phyloP scores from a whole-genome alignment of 1,284 basidiomycete species.

The Ustilago sp. region DNA sequence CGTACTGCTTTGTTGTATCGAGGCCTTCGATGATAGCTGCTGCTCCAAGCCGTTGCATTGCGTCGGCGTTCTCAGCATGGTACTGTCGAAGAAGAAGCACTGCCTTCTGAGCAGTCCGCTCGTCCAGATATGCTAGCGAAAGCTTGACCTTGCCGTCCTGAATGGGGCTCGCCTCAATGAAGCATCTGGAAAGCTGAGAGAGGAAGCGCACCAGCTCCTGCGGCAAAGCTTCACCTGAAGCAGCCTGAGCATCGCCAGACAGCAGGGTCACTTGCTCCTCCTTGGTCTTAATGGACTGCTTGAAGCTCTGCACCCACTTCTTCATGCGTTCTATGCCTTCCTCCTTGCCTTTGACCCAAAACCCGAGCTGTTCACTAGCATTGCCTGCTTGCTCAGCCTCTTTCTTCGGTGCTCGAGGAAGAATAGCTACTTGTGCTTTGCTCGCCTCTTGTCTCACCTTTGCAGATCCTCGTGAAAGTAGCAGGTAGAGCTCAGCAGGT shows the following conservation, averaged over 20 bases:
- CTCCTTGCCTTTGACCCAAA: slow-evolving; percentile 44
- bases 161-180: slow-evolving; percentile 35
- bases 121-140: slow-evolving; percentile 27
- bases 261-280: slow-evolving; percentile 29
- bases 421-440: slow-evolving; percentile 30
- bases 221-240: slow-evolving; percentile 16
- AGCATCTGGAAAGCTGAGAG: slow-evolving; percentile 40
- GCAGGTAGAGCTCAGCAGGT: slow-evolving; percentile 41
- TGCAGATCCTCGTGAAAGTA: slow-evolving; percentile 30
- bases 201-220: slow-evolving; percentile 35
- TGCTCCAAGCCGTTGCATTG: slow-evolving; percentile 28
- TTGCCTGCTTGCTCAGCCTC: slow-evolving; percentile 3
- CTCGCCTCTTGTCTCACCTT: slow-evolving; percentile 34
- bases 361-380: slow-evolving; percentile 22
- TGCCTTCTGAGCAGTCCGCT: slow-evolving; percentile 31
- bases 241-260: slow-evolving; percentile 8
- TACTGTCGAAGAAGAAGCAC: slow-evolving; percentile 39
- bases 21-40: slow-evolving; percentile 21
- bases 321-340: slow-evolving; percentile 36
- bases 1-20: slow-evolving; percentile 17
- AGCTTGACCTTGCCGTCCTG: slow-evolving; percentile 28
- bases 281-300: slow-evolving; percentile 25
- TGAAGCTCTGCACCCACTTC: slow-evolving; percentile 39
- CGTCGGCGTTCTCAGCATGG: slow-evolving; percentile 21
- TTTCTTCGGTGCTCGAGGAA: slow-evolving; percentile 21